A percentile compares a stretch with the other conserved stretches of the same genome.
These are phyloP conservation scores for Omphalotus guepiniiformis DNA, from an alignment of 768 basidiomycete genomes.

Conservation along the genomic window DNA sequence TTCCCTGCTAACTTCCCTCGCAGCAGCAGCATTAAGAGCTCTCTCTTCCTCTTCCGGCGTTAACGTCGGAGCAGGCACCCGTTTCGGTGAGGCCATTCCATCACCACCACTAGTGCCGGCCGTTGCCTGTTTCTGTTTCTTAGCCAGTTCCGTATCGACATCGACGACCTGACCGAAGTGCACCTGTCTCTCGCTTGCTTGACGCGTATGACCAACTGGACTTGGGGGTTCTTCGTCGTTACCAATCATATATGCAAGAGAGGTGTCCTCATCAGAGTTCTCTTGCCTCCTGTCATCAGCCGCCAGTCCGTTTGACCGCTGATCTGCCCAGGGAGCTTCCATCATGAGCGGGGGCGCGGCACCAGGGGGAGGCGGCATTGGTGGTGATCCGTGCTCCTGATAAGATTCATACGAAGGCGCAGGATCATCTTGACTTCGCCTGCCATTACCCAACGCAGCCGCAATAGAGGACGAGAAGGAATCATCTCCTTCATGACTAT, in stretches of 20 bases:
- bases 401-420: conserved; percentile 33
- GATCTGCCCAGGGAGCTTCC: conserved; percentile 2
- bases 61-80: conserved; percentile 35
- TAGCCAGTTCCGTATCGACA: conserved; percentile 33
- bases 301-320: no score
- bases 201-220: neutral
- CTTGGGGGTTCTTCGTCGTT: conserved; percentile 22
- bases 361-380: conserved; percentile 39
- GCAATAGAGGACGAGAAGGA: conserved; percentile 36
- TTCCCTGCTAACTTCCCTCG: conserved; percentile 63
- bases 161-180: conserved; percentile 39
- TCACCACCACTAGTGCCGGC: neutral
- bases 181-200: conserved; percentile 31
- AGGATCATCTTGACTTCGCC: conserved; percentile 25
- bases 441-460: conserved; percentile 24
- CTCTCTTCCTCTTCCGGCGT: conserved; percentile 45
- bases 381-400: conserved; percentile 20
- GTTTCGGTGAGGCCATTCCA: conserved; percentile 6
- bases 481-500: conserved; percentile 14
- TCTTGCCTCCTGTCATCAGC: conserved; percentile 11
- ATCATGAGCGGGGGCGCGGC: conserved; percentile 30
- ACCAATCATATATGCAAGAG: conserved; percentile 36
- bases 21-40: conserved; percentile 61
- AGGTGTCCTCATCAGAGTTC: conserved; percentile 27
- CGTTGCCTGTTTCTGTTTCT: conserved; percentile 15